A percentile compares a stretch with the other conserved stretches of the same genome.
Evolutionary conservation across 2,329 filamentous ascomycete genomes (phyloP).

Genomic region (Cladophialophora psammophila): DNA sequence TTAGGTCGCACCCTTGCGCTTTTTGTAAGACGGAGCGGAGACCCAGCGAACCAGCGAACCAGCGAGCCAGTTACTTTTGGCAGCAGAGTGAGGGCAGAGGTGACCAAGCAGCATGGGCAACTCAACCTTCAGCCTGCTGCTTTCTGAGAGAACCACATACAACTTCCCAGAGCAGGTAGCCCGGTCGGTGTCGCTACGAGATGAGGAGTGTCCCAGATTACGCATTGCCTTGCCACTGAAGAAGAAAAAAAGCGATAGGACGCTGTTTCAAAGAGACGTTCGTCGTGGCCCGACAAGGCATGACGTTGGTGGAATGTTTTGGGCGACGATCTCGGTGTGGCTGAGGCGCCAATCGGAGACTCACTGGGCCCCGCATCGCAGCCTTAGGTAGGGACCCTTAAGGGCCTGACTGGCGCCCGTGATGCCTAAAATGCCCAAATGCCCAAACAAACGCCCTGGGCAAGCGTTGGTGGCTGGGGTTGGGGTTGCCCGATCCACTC

Average conservation of each 20-base stretch:
- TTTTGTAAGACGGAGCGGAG: conserved; percentile 8
- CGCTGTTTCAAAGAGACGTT: background rate
- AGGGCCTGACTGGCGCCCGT: background rate
- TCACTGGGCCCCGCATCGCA: background rate
- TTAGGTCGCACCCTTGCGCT: background rate
- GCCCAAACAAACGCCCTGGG: conserved; percentile 10
- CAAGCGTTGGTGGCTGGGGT: background rate
- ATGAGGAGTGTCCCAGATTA: background rate
- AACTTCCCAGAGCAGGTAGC: background rate
- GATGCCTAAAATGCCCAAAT: background rate
- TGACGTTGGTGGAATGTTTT: conserved; percentile 16
- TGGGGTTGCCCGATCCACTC: conserved; percentile 12
- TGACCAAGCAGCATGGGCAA: background rate
- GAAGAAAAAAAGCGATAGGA: background rate
- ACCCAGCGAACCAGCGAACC: background rate
- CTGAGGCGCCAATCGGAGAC: conserved; percentile 23
- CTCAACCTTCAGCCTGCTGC: background rate
- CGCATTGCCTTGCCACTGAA: background rate
- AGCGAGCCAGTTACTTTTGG: background rate
- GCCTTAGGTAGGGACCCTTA: conserved; percentile 1
- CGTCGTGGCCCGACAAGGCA: background rate
- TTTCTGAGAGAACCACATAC: background rate
- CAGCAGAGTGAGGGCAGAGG: background rate
- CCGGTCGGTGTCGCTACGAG: background rate
- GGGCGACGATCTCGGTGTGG: conserved; percentile 26